Percentiles rank a stretch among this genome's conserved stretches.
Evolutionary conservation across 192 early-diverging fungal species (phyloP).

Genomic region (Linnemannia zychae): DNA sequence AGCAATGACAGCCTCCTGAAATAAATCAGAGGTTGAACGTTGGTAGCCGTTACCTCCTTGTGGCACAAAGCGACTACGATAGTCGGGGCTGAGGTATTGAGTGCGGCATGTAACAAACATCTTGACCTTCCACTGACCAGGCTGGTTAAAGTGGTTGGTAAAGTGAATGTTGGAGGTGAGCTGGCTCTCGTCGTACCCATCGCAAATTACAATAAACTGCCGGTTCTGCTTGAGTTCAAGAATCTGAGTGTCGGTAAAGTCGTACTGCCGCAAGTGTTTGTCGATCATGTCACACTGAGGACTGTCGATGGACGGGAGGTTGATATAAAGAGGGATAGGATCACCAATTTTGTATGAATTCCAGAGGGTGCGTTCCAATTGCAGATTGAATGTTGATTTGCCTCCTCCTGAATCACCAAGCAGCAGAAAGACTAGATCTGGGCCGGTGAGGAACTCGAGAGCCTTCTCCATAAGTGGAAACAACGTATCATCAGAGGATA

Average conservation of each 20-base stretch:
- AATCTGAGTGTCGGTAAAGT: neutral
- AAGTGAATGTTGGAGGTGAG: neutral
- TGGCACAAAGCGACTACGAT: neutral
- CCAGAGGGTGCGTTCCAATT: neutral
- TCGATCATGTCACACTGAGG: neutral
- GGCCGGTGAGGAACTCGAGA: neutral
- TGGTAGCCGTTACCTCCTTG: neutral
- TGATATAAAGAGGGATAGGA: neutral
- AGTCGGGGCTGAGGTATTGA: neutral
- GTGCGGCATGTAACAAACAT: neutral
- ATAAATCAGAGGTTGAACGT: neutral
- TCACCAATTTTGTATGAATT: neutral
- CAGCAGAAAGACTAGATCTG: neutral
- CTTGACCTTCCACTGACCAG: neutral
- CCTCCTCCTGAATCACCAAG: neutral
- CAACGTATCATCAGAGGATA: neutral
- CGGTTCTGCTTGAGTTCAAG: neutral
- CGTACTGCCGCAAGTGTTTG: neutral
- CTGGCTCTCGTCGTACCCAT: neutral
- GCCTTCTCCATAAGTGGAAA: neutral
- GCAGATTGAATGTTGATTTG: neutral
- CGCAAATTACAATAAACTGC: neutral
- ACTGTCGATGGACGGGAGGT: neutral
- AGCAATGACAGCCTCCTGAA: neutral
- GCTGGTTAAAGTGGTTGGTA: neutral